Evolutionary conservation across 176 grass and related monocot genomes (phyloP), one percentile per base, ranked within the genome.

Genomic region (Rhipidocladum racemiflorum): DNA sequence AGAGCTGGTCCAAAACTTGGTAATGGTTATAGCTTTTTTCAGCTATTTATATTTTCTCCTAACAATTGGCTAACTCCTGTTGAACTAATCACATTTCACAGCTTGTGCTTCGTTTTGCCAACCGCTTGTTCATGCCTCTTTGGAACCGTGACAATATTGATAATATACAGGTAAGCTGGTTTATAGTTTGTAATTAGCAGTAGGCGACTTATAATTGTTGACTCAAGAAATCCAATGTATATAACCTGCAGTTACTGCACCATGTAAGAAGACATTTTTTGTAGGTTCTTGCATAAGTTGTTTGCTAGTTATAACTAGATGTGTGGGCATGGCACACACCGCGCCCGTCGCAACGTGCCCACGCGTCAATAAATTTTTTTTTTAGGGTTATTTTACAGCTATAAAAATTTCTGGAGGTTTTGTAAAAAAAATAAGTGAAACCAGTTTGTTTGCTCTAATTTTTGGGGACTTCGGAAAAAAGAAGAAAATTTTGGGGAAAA

Each of bases 61-160:
- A 77, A 63, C 61, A 43, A 10, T 82, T 73, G 18, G 55, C 24
- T 77, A 83, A 80, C 43, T 84, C 76, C 12, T 72, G 77, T 90
- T 78, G 62, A 60, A 75, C 24, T 70, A 76, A 75, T 73, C 49
- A 21, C 59, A 61, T 74, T 83, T 78, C 61, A 70, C 87, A 97
- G 94, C 91, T 97, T 68, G 94, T 92, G 87, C 89, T 97, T 83
- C 89, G 94, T 85, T 97, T 97, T 86, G 94, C 94, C 24, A 97
- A 97, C 79, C 91, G 94, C 46, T 72, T 97, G 27, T 94, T 97
- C 63, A 64, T 97, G 74, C 94, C 88, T 81, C 89, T 94, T 81
- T 97, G 94, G 94, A 97, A 97, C 70, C 89, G 92, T 46, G 92
- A 97, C 70, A 97, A 97, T 72, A 92, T 97, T 77, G 90, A 89